These are phyloP conservation scores for Dimocarpus longan DNA, from an alignment of 345 rosid genomes.

Conservation along the genomic window DNA sequence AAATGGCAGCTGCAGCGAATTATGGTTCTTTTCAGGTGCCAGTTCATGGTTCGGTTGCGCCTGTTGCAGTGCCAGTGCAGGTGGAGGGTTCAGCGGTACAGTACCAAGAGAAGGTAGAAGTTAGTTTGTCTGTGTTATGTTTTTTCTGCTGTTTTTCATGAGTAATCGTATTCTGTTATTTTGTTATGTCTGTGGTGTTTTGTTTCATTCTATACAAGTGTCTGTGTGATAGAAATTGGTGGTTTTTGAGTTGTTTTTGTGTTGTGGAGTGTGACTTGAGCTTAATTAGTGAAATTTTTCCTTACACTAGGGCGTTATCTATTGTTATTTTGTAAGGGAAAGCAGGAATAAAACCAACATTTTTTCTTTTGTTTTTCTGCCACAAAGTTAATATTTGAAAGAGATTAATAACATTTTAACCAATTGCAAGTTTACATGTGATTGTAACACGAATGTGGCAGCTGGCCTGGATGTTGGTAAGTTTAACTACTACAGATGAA, in stretches of 20 bases:
- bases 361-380: not conserved
- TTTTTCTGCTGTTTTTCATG: not conserved
- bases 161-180: not conserved
- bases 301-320: not conserved
- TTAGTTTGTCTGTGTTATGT: not conserved
- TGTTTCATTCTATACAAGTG: not conserved
- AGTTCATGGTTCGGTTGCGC: constrained; percentile 34
- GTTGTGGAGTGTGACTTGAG: not conserved
- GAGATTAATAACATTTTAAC: not conserved
- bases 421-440: not conserved
- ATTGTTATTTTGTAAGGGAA: not conserved
- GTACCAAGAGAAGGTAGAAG: constrained; percentile 51
- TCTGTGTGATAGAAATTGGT: constrained; percentile 8
- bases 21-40: constrained; percentile 66
- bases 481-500: not conserved
- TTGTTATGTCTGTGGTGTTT: too few relatives aligned
- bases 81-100: constrained; percentile 45
- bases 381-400: not conserved
- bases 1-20: constrained; percentile 72
- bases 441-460: not conserved
- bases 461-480: not conserved
- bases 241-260: not conserved
- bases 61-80: constrained; percentile 40
- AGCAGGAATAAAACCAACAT: not conserved
- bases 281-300: not conserved